These are phyloP conservation scores for Thermoascus crustaceus DNA, from an alignment of 2,329 filamentous ascomycete species.

Conservation along the genomic window DNA sequence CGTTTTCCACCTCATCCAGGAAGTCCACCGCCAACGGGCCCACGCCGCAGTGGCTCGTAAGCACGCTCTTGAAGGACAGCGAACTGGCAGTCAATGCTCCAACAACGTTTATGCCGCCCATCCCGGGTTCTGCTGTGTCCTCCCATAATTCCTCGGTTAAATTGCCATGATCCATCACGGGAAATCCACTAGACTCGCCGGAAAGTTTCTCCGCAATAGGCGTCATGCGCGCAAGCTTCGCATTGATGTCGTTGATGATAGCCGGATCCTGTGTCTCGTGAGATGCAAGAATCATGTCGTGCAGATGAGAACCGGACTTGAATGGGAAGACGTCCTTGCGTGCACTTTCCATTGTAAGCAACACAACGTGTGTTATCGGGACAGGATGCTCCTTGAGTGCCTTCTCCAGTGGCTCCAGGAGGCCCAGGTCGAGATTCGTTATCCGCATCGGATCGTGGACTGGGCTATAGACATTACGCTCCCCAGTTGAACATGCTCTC, in stretches of 20 bases:
- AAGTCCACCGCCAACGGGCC: conserved; percentile 22
- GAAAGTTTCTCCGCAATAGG: conserved; percentile 23
- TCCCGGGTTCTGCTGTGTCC: conserved; percentile 14
- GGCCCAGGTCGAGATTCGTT: conserved; percentile 20
- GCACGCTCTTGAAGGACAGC: conserved; percentile 24
- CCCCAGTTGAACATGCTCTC: too few species aligned
- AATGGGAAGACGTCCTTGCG: conserved; percentile 26
- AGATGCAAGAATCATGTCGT: conserved; percentile 17
- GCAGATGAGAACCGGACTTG: conserved; percentile 18
- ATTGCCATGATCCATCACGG: conserved; percentile 6
- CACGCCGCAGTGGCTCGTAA: conserved; percentile 24
- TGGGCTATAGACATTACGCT: conserved; percentile 19
- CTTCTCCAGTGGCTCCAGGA: conserved; percentile 17
- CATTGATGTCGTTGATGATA: conserved; percentile 11
- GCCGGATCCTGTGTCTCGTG: conserved; percentile 11
- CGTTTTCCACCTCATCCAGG: conserved; percentile 18
- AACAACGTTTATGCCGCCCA: conserved; percentile 24
- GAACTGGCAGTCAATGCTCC: conserved; percentile 22
- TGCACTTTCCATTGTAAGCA: conserved; percentile 25
- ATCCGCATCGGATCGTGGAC: conserved; percentile 23
- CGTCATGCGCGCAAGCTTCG: conserved; percentile 17
- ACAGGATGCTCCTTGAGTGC: conserved; percentile 17
- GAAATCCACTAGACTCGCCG: conserved; percentile 16
- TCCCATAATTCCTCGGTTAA: conserved; percentile 11
- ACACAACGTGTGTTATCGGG: conserved; percentile 22